Conservation (phyloP, 768 basidiomycete genomes). For the Pulveroboletus sp. region DNA sequence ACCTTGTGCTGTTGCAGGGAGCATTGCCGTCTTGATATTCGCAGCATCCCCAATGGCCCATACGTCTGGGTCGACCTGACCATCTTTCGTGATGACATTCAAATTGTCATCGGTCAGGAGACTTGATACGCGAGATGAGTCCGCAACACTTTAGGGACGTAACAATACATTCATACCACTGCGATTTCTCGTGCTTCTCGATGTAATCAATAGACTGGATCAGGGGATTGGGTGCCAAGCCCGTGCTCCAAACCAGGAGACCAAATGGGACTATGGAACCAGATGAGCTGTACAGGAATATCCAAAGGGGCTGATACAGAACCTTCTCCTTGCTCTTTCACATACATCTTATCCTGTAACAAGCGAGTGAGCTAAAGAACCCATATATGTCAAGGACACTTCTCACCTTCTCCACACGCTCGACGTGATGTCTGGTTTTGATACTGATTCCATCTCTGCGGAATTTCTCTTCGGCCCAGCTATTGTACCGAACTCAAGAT, state of each 20-base stretch:
- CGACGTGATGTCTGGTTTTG: conserved; percentile 69
- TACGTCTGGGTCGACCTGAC: conserved; percentile 57
- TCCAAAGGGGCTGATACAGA: conserved; percentile 3
- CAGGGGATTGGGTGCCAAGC: conserved; percentile 77
- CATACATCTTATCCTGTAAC: conserved; percentile 57
- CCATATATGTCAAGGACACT: conserved; percentile 5
- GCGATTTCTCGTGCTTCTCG: conserved; percentile 57
- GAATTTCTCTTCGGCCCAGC: conserved; percentile 68
- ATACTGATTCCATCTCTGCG: conserved; percentile 71
- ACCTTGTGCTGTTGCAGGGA: conserved; percentile 89
- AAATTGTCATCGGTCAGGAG: conserved; percentile 54
- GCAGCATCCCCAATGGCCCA: conserved; percentile 83
- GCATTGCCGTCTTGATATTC: conserved; percentile 47
- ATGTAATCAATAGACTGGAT: conserved; percentile 56
- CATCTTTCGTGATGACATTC: conserved; percentile 54
- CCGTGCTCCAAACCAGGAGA: conserved; percentile 85
- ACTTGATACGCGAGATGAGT: conserved; percentile 23
- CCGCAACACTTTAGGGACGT: conserved; percentile 30
- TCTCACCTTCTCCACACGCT: conserved; percentile 56
- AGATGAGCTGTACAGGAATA: conserved; percentile 5
- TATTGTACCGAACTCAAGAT: conserved; percentile 22
- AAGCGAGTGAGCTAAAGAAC: conserved; percentile 4
- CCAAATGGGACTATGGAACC: conserved; percentile 64
- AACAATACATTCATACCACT: conserved; percentile 35
- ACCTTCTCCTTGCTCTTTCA: conserved; percentile 74